A percentile compares a stretch with the other conserved stretches of the same genome.
phyloP scores from a whole-genome alignment of 768 basidiomycete species.

The Bullera alba region DNA sequence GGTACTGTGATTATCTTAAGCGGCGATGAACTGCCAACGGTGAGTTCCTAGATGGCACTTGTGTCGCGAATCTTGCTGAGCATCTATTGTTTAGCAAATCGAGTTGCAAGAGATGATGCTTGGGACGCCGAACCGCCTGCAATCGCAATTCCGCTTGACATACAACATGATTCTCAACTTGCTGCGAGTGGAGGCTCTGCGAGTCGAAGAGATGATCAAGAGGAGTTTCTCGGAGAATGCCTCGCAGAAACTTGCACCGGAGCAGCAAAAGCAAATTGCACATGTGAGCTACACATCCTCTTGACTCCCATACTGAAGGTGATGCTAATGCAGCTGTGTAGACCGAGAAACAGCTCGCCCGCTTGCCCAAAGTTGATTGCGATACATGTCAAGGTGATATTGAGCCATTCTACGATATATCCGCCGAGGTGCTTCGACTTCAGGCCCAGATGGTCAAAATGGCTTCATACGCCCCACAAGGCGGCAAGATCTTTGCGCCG shows the following conservation, averaged over 20 bases:
- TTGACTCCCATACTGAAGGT: not conserved
- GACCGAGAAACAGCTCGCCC: slow-evolving; percentile 64
- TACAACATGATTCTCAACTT: slow-evolving; percentile 99
- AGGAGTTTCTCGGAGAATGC: slow-evolving; percentile 97
- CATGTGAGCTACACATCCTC: slow-evolving; percentile 54
- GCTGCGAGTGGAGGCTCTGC: slow-evolving; percentile 86
- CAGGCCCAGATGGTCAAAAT: slow-evolving; percentile 61
- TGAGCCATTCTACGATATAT: slow-evolving; percentile 65
- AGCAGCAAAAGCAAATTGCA: slow-evolving; percentile 78
- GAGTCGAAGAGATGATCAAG: slow-evolving; percentile 99
- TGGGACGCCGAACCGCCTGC: slow-evolving; percentile 82
- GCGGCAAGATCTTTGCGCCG: slow-evolving; percentile 58
- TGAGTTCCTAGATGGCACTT: slow-evolving; percentile 42
- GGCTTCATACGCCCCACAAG: slow-evolving; percentile 58
- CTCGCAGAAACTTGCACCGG: slow-evolving; percentile 82
- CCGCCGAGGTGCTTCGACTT: slow-evolving; percentile 55
- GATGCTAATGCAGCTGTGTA: slow-evolving; percentile 39
- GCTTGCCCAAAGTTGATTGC: slow-evolving; percentile 62
- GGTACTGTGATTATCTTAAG: slow-evolving; percentile 85
- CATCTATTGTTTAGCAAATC: slow-evolving; percentile 25
- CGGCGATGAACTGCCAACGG: slow-evolving; percentile 79
- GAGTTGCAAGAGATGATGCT: slow-evolving; percentile 82
- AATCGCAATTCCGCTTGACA: slow-evolving; percentile 92
- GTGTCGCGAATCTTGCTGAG: not conserved
- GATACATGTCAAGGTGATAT: slow-evolving; percentile 66